Base-by-base conservation (phyloP, 192 early-diverging fungal genomes). In the Globomyces pollinis-pini region DNA sequence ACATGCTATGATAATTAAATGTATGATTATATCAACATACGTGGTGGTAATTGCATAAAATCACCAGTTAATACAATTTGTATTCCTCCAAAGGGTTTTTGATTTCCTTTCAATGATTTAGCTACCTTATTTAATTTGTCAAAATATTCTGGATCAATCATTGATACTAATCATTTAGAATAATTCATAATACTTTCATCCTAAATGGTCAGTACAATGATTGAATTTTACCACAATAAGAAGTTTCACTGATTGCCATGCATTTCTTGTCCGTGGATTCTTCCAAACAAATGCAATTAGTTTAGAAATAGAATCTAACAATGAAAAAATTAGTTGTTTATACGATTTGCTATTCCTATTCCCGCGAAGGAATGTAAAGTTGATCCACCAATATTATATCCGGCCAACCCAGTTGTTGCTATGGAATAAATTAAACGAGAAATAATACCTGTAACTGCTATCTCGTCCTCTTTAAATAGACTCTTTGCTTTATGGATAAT, bases 1-100 rank as follows among this genome's bases (percentile, higher is more conserved):
- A 52, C 59, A 7, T 51, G 31, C 21, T 41, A 23, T 15, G 15
- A 15, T 64, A 30, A 45, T 15, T 15, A 41, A 50, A 50, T 24
- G 28, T 4, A 2, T 3, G n/a, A n/a, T n/a, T n/a, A n/a, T n/a
- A n/a, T n/a, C n/a, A n/a, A n/a, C 23, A n/a, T 33, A 67, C 64
- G 69, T 30, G 77, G 77, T 13, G 77, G 77, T 1, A 79, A 59
- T 54, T 79, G 77, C 62, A 79, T 55, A 61, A 79, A 79, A 38
- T 79, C 77, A 3, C 77, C 77, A 39, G 68, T 73, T 20, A 75
- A 41, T 23, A 79, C 29, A 13, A 74, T 54, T 60, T 75, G 71
- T 41, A 79, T 75, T 11, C 77, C 77, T 3, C 77, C 77, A 63
- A 79, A 79, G 9, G 77, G 77, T 2, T 20, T n/a, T 11, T 0